Conservation (phyloP, 2,329 filamentous ascomycete species). For the Pyrenophora seminiperda region DNA sequence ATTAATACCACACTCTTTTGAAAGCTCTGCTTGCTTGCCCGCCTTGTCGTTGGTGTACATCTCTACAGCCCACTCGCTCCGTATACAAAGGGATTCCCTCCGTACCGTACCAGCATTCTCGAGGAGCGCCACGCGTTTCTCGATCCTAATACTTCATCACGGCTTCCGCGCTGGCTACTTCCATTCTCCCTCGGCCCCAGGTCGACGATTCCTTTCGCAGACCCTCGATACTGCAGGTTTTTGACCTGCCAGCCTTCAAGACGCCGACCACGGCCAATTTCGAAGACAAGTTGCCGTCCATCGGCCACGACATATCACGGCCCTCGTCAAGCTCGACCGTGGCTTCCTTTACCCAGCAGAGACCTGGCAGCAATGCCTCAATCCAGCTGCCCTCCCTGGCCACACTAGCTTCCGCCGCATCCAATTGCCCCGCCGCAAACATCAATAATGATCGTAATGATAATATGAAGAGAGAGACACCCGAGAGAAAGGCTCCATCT, state of each 20-base stretch:
- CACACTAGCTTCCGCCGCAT: conserved; percentile 63
- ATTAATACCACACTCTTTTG: conserved; percentile 35
- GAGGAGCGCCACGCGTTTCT: conserved; percentile 49
- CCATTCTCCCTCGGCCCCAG: conserved; percentile 63
- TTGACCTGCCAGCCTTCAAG: conserved; percentile 55
- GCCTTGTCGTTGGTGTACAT: conserved; percentile 24
- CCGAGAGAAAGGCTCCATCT: conserved; percentile 35
- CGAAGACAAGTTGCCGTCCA: conserved; percentile 55
- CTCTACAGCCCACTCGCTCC: conserved; percentile 17
- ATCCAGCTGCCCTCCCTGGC: conserved; percentile 62
- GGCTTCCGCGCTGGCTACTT: conserved; percentile 65
- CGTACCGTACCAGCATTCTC: conserved; percentile 12
- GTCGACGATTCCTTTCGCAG: conserved; percentile 59
- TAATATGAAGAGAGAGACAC: conserved; percentile 29
- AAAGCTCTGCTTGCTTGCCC: conserved; percentile 12
- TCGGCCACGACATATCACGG: conserved; percentile 58
- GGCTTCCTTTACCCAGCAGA: conserved; percentile 49
- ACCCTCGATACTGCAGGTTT: conserved; percentile 55
- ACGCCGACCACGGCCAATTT: conserved; percentile 47
- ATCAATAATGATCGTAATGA: conserved; percentile 34
- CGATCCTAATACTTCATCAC: conserved; percentile 46
- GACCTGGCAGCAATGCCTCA: conserved; percentile 48
- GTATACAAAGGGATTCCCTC: conserved; percentile 11
- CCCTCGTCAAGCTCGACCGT: conserved; percentile 60
- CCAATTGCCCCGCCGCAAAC: conserved; percentile 55